Percentiles rank a stretch among this genome's conserved stretches.
These are phyloP conservation scores for Escallonia rubra DNA, from an alignment of 129 eudicot species.

Conservation along the genomic window DNA sequence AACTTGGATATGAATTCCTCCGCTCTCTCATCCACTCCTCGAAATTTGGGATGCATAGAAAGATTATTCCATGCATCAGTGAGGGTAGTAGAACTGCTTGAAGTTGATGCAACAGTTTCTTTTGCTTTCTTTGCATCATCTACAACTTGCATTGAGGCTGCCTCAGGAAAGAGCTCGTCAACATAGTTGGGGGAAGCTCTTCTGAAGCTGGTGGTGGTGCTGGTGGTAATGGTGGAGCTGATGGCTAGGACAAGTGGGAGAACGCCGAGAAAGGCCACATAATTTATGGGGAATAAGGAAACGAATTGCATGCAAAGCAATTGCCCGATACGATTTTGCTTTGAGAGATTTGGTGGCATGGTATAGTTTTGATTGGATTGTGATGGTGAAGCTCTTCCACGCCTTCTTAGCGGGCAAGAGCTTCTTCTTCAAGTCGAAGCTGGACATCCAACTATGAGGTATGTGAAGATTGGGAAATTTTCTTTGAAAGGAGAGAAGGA, in stretches of 20 bases:
- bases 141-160: neutral
- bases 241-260: neutral
- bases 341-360: constrained; percentile 24
- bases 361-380: constrained; percentile 20
- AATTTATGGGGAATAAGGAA: neutral
- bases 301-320: neutral
- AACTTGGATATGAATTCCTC: constrained; percentile 64
- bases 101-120: neutral
- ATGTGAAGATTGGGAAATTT: too few species aligned
- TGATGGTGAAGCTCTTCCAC: constrained; percentile 47
- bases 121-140: neutral
- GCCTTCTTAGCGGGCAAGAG: constrained; percentile 38
- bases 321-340: constrained; percentile 5
- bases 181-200: constrained; percentile 31
- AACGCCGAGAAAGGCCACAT: neutral
- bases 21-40: constrained; percentile 82
- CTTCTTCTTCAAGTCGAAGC: constrained; percentile 35
- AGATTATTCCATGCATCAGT: constrained; percentile 12
- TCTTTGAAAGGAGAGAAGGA: too few species aligned
- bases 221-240: constrained; percentile 9
- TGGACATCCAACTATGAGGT: constrained; percentile 26
- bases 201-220: constrained; percentile 11
- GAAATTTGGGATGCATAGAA: constrained; percentile 9
- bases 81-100: neutral
- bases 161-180: constrained; percentile 33